Conservation (phyloP, 2,329 filamentous ascomycete species). For the Dendrostoma leiphaemia region DNA sequence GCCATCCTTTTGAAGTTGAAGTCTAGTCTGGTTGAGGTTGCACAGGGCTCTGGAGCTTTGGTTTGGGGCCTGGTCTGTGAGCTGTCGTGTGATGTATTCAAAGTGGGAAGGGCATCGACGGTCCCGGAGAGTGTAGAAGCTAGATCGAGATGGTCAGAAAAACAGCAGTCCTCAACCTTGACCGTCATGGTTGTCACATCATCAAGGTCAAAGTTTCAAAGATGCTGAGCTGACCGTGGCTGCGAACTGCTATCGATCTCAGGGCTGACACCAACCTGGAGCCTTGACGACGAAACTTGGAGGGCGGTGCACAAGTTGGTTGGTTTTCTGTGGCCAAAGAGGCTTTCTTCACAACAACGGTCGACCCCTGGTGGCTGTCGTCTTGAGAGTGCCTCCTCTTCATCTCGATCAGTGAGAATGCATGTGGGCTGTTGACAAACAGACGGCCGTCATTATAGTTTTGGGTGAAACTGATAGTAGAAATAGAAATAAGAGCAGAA, state of each 20-base stretch:
- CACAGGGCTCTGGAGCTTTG: conserved; percentile 9
- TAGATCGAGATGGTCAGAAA: not conserved
- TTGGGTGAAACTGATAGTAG: not conserved
- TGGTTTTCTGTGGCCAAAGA: not conserved
- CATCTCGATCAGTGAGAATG: conserved; percentile 11
- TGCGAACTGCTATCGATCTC: conserved; percentile 22
- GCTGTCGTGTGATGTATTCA: conserved; percentile 2
- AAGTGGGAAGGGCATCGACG: not conserved
- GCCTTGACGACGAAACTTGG: conserved; percentile 39
- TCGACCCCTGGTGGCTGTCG: conserved; percentile 5
- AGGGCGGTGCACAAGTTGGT: conserved; percentile 24
- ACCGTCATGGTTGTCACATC: too few relatives aligned
- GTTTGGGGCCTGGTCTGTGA: conserved; percentile 14
- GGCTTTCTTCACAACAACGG: conserved; percentile 1
- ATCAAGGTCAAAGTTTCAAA: too few relatives aligned
- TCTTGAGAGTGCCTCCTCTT: conserved; percentile 15
- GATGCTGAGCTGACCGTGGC: conserved; percentile 20
- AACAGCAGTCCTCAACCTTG: not conserved
- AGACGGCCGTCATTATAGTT: not conserved
- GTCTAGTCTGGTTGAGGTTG: not conserved
- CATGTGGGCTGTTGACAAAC: not conserved
- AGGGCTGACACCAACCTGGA: conserved; percentile 41
- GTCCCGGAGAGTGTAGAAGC: conserved; percentile 16
- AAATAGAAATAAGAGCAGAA: conserved; percentile 3
- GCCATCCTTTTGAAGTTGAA: conserved; percentile 34